Base-by-base conservation (phyloP, 73 alveolate genomes). In the Uronychia setigera region DNA sequence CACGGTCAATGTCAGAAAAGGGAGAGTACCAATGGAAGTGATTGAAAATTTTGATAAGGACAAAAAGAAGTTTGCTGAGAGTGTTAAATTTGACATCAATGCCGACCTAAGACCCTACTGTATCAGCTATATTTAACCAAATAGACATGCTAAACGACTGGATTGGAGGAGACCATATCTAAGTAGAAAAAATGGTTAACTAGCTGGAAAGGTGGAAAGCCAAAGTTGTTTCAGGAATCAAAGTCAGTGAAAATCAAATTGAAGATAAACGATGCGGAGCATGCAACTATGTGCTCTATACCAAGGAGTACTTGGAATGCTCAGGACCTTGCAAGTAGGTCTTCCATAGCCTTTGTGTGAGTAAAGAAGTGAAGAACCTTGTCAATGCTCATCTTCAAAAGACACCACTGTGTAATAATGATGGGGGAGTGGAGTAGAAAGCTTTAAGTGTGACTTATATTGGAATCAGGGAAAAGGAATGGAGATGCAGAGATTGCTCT, bases 401-500 rank as follows among this genome's bases (percentile, higher is more conserved):
- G 67, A 11, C 19, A 19, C 67, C 67, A 11, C 19, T n/a, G n/a
- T n/a, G n/a, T n/a, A n/a, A n/a, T n/a, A n/a, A n/a, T 46, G 67
- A 46, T 46, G 67, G 67, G 5, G 67, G 67, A 46, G n/a, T 46
- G n/a, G 67, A 46, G 19, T 19, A 11, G n/a, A 46, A 46, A 46
- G 67, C 67, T 11, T 11, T 11, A 46, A 46, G 67, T 46, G 67
- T 46, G 5, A 46, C 67, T 11, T 46, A 11, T 19, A 19, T 46
- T 19, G 67, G 67, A 11, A 19, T 84, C 59, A 78, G 95, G 76
- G 95, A 89, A 58, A 79, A 79, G 25, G 78, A 67, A 0, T 91
- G 97, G 95, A 79, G 90, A 85, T 92, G 97, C 81, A 57, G 82
- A 33, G 92, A 90, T 34, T 92, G 97, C 85, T 46, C 81, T 0